These are phyloP conservation scores for Abrus pulchellus DNA, from an alignment of 306 rosid species.

Conservation along the genomic window DNA sequence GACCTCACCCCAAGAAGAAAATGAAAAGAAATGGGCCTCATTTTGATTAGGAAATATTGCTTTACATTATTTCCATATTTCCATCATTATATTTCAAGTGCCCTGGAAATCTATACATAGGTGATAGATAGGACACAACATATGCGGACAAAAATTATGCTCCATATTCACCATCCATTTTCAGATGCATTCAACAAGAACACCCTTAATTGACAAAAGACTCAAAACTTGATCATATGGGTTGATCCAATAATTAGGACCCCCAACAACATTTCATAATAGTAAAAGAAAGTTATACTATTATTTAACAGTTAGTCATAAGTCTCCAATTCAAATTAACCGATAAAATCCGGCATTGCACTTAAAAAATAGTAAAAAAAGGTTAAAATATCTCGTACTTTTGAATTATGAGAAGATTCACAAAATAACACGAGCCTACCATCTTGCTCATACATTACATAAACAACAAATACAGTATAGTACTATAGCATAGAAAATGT, in stretches of 20 bases:
- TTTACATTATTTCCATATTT: not conserved
- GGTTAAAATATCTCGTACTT: conserved; percentile 18
- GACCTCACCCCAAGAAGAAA: conserved; percentile 22
- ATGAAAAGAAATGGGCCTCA: conserved; percentile 42
- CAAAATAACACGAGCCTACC: conserved; percentile 8
- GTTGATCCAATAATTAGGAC: not conserved
- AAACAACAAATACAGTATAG: not conserved
- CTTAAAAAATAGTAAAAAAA: not conserved
- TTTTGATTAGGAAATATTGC: conserved; percentile 32
- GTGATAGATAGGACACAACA: conserved; percentile 13
- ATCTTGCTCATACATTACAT: not conserved
- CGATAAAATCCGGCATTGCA: conserved; percentile 6
- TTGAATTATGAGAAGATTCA: not conserved
- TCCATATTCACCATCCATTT: not conserved
- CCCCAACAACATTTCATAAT: not conserved
- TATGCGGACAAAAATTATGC: not conserved
- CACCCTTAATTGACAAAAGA: not conserved
- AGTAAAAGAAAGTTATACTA: not conserved
- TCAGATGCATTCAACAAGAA: not conserved
- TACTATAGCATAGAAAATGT: not conserved
- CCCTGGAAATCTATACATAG: conserved; percentile 1
- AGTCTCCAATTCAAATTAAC: conserved; percentile 12
- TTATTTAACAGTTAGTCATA: conserved; percentile 1
- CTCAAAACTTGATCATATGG: not conserved
- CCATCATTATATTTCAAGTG: conserved; percentile 34